Evolutionary conservation across 148 eudicot species (phyloP), one percentile per base, ranked within the genome.

Genomic region (Rhododendron griersonianum): DNA sequence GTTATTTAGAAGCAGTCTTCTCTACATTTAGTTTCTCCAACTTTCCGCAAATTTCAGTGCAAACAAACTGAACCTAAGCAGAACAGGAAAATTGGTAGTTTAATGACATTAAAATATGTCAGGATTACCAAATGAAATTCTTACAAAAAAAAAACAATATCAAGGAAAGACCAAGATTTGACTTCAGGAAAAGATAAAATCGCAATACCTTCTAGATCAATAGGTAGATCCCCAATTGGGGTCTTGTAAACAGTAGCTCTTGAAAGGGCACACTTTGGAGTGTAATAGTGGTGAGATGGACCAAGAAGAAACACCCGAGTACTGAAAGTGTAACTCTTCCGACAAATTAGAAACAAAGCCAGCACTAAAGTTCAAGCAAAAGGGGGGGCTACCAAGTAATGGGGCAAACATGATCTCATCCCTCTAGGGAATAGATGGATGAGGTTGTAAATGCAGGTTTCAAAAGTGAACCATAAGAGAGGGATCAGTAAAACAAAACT

Each of bases 231-330:
- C 30, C 99, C 99, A 57, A 97, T 88, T 67, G 99, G 99, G 21
- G 99, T 95, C 86, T 92, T 91, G 90, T 97, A 97, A 78, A 95
- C 90, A 14, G 98, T 95, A 81, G 99, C 96, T 84, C 92, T 90
- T 84, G 98, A 92, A 82, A 97, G 94, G 67, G 98, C 99, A 90
- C 99, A 97, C 88, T 93, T 95, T 65, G 96, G 90, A 65, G 98
- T 97, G 89, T 95, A 95, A 92, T 97, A 92, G 89, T 97, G 99
- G 85, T 97, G 99, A 81, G 99, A 97, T 74, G 99, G 99, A 81
- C 99, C 99, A 59, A 97, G 92, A 83, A 97, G 93, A 89, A 97
- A 97, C 75, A 97, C 93, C 84, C 98, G 91, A 77, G 93, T 87
- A 85, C 99, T 97, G 94, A 87, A 79, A 74, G 83, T 9, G 73